phyloP scores from a whole-genome alignment of 139 green algal species.

The Spirogloea muscicola region DNA sequence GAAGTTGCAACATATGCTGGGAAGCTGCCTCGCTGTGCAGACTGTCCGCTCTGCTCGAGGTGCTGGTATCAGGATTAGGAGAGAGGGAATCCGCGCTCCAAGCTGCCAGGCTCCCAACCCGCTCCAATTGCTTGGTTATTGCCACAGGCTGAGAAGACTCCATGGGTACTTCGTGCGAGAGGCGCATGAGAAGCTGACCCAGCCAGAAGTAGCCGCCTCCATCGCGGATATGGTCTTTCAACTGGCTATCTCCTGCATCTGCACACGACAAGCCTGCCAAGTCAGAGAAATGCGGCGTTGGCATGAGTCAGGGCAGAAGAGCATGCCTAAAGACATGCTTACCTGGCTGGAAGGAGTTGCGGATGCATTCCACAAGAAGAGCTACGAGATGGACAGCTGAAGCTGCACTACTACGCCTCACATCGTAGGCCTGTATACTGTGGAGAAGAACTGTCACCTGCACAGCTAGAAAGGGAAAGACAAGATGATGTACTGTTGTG shows the following conservation, averaged over 20 bases:
- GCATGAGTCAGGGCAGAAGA: not conserved
- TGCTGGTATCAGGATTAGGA: too few relatives aligned
- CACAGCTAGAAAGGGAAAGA: not conserved
- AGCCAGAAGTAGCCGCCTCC: slow-evolving; percentile 18
- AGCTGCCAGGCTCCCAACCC: too few relatives aligned
- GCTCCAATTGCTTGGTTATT: too few relatives aligned
- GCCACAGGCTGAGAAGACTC: too few relatives aligned
- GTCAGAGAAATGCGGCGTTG: not conserved
- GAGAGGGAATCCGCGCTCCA: too few relatives aligned
- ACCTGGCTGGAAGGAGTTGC: slow-evolving; percentile 25
- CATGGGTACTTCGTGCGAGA: too few relatives aligned
- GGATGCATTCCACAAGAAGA: slow-evolving; percentile 27
- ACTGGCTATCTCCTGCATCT: not conserved
- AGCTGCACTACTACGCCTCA: slow-evolving; percentile 3
- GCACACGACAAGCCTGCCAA: not conserved
- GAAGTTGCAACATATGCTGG: too few relatives aligned
- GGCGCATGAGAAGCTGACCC: slow-evolving; percentile 19
- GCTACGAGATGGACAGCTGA: slow-evolving; percentile 18
- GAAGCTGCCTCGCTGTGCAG: too few relatives aligned
- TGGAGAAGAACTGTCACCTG: not conserved
- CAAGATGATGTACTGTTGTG: too few relatives aligned
- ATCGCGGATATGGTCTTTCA: slow-evolving; percentile 21
- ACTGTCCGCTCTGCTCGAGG: too few relatives aligned
- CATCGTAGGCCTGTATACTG: not conserved
- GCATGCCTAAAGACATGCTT: slow-evolving; percentile 4